phyloP scores from a whole-genome alignment of 2,329 filamentous ascomycete species.

The Sordariomycetes sp. region DNA sequence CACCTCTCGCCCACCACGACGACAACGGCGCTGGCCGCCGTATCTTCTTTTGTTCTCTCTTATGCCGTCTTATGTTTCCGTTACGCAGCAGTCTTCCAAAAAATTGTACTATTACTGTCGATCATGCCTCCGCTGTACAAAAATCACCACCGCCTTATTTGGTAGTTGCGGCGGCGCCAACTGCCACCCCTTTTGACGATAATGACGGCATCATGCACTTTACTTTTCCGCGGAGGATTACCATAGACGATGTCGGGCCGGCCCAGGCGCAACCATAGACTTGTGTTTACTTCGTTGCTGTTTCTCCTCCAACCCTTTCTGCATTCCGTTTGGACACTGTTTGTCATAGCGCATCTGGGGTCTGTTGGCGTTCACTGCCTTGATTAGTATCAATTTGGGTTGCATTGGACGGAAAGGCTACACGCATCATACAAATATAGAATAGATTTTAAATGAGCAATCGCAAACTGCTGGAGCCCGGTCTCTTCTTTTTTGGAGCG shows the following conservation, averaged over 20 bases:
- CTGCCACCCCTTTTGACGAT: neutral
- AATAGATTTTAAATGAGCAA: neutral
- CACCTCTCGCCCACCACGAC: neutral
- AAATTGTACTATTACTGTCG: neutral
- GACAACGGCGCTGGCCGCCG: neutral
- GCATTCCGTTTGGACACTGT: neutral
- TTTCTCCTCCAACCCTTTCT: neutral
- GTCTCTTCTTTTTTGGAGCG: neutral
- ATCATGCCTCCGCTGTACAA: neutral
- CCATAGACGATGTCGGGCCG: neutral
- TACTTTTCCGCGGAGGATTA: neutral
- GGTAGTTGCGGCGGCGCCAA: neutral
- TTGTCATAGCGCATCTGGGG: neutral
- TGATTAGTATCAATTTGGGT: neutral
- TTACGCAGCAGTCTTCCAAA: neutral
- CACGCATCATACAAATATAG: neutral
- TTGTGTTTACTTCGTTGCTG: neutral
- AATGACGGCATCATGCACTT: neutral
- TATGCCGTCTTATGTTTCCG: neutral
- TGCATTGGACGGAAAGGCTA: neutral
- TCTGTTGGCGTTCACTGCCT: neutral
- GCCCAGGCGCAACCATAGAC: neutral
- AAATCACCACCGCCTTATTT: neutral
- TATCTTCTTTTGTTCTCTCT: neutral
- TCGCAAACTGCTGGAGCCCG: neutral